Evolutionary conservation across 768 basidiomycete genomes (phyloP).

Genomic region (Mrakia frigida): DNA sequence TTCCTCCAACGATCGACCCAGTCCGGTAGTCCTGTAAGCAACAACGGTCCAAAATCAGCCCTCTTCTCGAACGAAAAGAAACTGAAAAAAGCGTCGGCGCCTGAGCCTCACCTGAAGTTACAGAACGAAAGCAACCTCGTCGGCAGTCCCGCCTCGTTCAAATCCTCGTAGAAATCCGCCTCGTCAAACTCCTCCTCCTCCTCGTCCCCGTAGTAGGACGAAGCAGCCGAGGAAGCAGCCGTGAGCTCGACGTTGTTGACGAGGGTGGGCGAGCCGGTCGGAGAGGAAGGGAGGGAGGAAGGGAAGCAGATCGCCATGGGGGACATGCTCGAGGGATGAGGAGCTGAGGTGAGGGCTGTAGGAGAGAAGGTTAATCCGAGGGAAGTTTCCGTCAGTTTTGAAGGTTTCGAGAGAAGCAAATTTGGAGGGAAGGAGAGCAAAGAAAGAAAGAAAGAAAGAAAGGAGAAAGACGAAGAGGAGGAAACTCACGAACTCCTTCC

Average conservation of each 20-base stretch:
- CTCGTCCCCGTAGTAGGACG: constrained; percentile 7
- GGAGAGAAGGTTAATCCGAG: constrained; percentile 15
- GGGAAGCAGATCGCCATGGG: constrained; percentile 33
- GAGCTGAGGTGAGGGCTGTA: constrained; percentile 28
- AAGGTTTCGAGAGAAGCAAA: background rate
- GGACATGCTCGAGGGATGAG: constrained; percentile 32
- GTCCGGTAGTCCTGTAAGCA: constrained; percentile 82
- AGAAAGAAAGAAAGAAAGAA: background rate
- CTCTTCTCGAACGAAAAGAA: background rate
- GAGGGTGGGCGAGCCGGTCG: constrained; percentile 18
- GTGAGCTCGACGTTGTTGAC: constrained; percentile 8
- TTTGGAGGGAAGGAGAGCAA: no score
- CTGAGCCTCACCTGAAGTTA: constrained; percentile 57
- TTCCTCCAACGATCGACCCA: constrained; percentile 86
- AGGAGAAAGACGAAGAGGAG: constrained; percentile 23
- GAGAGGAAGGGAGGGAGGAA: constrained; percentile 21
- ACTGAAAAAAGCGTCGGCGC: background rate
- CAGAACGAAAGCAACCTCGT: constrained; percentile 88
- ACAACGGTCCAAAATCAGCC: background rate
- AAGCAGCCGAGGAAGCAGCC: background rate
- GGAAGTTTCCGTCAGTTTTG: constrained; percentile 1
- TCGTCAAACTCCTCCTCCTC: constrained; percentile 25
- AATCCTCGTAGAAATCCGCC: constrained; percentile 55
- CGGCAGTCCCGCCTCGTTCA: constrained; percentile 62
- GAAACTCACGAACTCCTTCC: constrained; percentile 20